Percentiles rank a stretch among this genome's conserved stretches.
These are phyloP conservation scores for Colletotrichum tabaci DNA, from an alignment of 2,329 filamentous ascomycete genomes.

Conservation along the genomic window DNA sequence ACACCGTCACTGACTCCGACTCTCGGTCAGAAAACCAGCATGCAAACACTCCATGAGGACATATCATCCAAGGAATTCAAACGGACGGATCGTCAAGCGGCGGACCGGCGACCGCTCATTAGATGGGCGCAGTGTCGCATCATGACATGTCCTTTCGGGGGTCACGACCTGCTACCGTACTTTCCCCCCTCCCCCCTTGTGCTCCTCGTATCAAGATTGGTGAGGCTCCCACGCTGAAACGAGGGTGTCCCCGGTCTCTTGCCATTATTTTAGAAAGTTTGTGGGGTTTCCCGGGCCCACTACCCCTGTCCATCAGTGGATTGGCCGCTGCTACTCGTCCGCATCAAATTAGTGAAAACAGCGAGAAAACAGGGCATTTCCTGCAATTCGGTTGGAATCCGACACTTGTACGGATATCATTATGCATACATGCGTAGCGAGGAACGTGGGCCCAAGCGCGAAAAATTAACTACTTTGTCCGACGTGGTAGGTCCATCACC, in stretches of 20 bases:
- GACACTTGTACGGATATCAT: neutral
- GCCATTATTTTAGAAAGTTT: slow-evolving; percentile 24
- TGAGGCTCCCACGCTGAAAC: slow-evolving; percentile 10
- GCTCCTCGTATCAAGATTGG: slow-evolving; percentile 7
- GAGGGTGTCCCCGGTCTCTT: slow-evolving; percentile 22
- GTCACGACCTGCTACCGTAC: slow-evolving; percentile 1
- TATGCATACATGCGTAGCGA: too few species aligned
- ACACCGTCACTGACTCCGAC: slow-evolving; percentile 3
- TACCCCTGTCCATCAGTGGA: slow-evolving; percentile 25
- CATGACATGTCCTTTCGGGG: slow-evolving; percentile 10
- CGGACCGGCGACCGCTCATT: neutral
- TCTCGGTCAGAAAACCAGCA: slow-evolving; percentile 19
- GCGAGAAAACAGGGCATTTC: slow-evolving; percentile 15
- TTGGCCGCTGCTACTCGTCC: neutral
- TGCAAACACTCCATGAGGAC: slow-evolving; percentile 21
- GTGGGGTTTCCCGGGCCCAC: slow-evolving; percentile 20
- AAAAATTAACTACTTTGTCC: neutral
- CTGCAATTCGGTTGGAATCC: slow-evolving; percentile 2
- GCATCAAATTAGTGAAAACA: neutral
- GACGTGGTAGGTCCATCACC: neutral
- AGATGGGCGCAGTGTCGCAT: slow-evolving; percentile 11
- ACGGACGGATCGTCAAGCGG: slow-evolving; percentile 33
- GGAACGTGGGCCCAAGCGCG: neutral
- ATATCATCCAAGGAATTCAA: too few species aligned
- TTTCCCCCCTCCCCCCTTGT: slow-evolving; percentile 4